phyloP scores from a whole-genome alignment of 192 early-diverging fungal species.

The Umbelopsis ramanniana region DNA sequence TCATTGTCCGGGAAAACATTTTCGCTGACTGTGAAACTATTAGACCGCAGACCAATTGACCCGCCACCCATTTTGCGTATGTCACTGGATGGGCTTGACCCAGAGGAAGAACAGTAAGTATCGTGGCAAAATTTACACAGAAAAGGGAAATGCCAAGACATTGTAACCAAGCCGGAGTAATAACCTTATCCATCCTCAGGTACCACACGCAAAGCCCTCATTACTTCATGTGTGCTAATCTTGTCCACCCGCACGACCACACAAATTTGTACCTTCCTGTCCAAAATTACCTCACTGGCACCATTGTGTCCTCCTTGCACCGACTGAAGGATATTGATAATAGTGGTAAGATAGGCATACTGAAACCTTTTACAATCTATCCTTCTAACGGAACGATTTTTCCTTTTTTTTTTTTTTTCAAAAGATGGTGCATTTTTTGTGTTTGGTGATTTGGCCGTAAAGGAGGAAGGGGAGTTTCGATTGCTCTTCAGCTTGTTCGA shows the following conservation, averaged over 20 bases:
- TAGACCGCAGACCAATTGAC: slow-evolving; percentile 44
- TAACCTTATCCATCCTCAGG: slow-evolving; percentile 13
- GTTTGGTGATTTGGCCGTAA: slow-evolving; percentile 86
- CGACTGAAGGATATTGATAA: slow-evolving; percentile 83
- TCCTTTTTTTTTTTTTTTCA: not conserved
- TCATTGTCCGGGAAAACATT: slow-evolving; percentile 11
- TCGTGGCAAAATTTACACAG: not conserved
- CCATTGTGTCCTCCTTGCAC: slow-evolving; percentile 85
- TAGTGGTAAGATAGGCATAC: slow-evolving; percentile 32
- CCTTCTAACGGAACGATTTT: not conserved
- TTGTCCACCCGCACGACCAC: slow-evolving; percentile 60
- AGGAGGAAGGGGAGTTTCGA: slow-evolving; percentile 77
- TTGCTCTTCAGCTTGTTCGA: slow-evolving; percentile 86
- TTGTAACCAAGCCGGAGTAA: slow-evolving; percentile 14
- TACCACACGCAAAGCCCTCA: slow-evolving; percentile 38
- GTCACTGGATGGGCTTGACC: slow-evolving; percentile 17
- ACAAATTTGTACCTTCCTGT: slow-evolving; percentile 71
- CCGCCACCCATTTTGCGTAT: slow-evolving; percentile 40
- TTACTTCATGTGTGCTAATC: slow-evolving; percentile 91
- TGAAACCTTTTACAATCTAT: not conserved
- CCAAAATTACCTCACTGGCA: slow-evolving; percentile 82
- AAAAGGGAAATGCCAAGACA: slow-evolving; percentile 25
- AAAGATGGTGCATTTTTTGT: slow-evolving; percentile 92
- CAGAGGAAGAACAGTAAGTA: slow-evolving; percentile 18
- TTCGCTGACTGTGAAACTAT: slow-evolving; percentile 10